phyloP scores from a whole-genome alignment of 345 rosid species.

The Arabidopsis thaliana region DNA sequence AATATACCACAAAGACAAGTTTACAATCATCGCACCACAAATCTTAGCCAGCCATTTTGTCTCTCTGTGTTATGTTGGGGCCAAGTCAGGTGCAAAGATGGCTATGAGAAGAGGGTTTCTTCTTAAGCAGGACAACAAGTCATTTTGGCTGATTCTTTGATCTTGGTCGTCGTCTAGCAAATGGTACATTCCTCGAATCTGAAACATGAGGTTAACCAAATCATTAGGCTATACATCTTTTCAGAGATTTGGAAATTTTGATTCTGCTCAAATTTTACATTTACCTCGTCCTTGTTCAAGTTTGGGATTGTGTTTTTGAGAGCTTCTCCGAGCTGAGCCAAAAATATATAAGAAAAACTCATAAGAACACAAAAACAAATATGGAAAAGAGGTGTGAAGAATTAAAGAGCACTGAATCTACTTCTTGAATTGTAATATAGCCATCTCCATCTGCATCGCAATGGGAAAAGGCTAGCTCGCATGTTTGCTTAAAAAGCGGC shows the following conservation, averaged over 20 bases:
- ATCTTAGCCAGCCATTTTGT: conserved; percentile 33
- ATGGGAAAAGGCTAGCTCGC: conserved; percentile 70
- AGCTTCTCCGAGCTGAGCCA: conserved; percentile 63
- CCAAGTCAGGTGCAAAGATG: conserved; percentile 53
- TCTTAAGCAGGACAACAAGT: conserved; percentile 63
- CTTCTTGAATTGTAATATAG: conserved; percentile 64
- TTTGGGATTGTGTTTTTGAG: conserved; percentile 62
- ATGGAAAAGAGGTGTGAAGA: conserved; percentile 10
- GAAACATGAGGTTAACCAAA: conserved; percentile 31
- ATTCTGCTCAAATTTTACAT: background rate
- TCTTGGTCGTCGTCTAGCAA: conserved; percentile 64
- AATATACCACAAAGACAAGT: conserved; percentile 22
- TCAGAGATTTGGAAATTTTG: background rate
- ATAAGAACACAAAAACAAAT: conserved; percentile 15
- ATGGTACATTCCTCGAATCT: conserved; percentile 64
- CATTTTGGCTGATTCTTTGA: conserved; percentile 58
- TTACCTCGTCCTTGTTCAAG: conserved; percentile 66
- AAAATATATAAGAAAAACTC: conserved; percentile 32
- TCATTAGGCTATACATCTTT: background rate
- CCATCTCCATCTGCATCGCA: conserved; percentile 57
- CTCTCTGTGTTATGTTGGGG: conserved; percentile 34
- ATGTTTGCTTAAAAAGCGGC: conserved; percentile 67
- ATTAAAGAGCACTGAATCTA: conserved; percentile 38
- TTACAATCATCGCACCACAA: conserved; percentile 16
- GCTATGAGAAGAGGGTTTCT: conserved; percentile 77